Evolutionary conservation across 1,139 yeast species (phyloP).

Genomic region (Meyerozyma elateridarum): DNA sequence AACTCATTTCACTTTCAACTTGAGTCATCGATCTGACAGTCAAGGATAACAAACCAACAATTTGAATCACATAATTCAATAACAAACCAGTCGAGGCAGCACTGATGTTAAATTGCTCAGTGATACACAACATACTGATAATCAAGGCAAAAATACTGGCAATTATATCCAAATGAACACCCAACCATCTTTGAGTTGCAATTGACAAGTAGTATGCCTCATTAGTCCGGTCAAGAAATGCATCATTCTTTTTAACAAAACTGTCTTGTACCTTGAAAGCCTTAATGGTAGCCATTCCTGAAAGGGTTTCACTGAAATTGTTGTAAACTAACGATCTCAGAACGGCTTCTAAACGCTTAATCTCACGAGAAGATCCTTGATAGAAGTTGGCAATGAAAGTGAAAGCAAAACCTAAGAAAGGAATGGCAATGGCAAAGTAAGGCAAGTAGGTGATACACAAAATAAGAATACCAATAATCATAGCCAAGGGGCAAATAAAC

Average conservation of each 20-base stretch:
- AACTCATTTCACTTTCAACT: slow-evolving; percentile 77
- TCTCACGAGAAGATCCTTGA: slow-evolving; percentile 35
- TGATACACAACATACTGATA: slow-evolving; percentile 56
- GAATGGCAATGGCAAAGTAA: slow-evolving; percentile 70
- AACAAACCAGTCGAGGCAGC: slow-evolving; percentile 72
- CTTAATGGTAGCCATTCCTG: slow-evolving; percentile 18
- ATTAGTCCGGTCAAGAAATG: slow-evolving; percentile 14
- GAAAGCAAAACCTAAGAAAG: slow-evolving; percentile 45
- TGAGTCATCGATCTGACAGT: slow-evolving; percentile 55
- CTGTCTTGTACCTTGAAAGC: slow-evolving; percentile 13
- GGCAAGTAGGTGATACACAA: slow-evolving; percentile 72
- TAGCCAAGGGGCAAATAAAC: slow-evolving; percentile 45
- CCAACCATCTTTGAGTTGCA: slow-evolving; percentile 18
- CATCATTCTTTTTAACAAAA: slow-evolving; percentile 14
- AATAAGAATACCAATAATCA: slow-evolving; percentile 58
- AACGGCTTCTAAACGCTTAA: slow-evolving; percentile 32
- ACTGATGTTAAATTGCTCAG: slow-evolving; percentile 54
- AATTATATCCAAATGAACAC: slow-evolving; percentile 14
- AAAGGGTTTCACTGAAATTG: slow-evolving; percentile 15
- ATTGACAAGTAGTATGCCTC: slow-evolving; percentile 16
- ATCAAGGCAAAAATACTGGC: slow-evolving; percentile 29
- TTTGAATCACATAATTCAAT: slow-evolving; percentile 51
- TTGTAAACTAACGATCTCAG: slow-evolving; percentile 15
- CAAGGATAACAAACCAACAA: slow-evolving; percentile 45
- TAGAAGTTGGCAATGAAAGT: slow-evolving; percentile 55